Percentiles rank a stretch among this genome's conserved stretches.
These are phyloP conservation scores for Phytophthora hibernalis DNA, from an alignment of 352 stramenopile species.

Conservation along the genomic window DNA sequence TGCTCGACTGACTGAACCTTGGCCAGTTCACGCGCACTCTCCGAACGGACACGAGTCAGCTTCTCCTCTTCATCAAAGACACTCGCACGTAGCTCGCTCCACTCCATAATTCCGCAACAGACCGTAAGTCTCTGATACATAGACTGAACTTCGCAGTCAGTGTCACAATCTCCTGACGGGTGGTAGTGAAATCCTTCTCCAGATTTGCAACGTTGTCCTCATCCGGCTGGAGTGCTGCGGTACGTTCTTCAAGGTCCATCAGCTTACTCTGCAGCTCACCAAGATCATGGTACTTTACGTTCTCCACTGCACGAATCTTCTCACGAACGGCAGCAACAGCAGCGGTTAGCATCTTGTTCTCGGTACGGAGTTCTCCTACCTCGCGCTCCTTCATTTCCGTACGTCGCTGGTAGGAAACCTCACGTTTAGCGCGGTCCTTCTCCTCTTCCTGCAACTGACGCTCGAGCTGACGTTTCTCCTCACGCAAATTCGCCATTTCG, in stretches of 20 bases:
- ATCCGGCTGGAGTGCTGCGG: constrained; percentile 41
- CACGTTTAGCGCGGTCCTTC: constrained; percentile 48
- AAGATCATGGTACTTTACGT: constrained; percentile 49
- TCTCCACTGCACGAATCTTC: constrained; percentile 56
- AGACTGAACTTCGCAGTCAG: constrained; percentile 55
- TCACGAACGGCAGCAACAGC: constrained; percentile 47
- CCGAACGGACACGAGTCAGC: constrained; percentile 39
- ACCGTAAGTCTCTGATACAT: constrained; percentile 62
- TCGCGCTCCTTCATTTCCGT: constrained; percentile 56
- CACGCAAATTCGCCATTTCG: constrained; percentile 48
- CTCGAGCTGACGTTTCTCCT: constrained; percentile 53
- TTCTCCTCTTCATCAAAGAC: constrained; percentile 57
- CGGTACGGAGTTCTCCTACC: constrained; percentile 45
- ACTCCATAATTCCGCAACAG: constrained; percentile 67
- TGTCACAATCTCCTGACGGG: constrained; percentile 53
- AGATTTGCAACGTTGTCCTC: constrained; percentile 36
- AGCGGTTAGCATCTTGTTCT: constrained; percentile 48
- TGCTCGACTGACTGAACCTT: constrained; percentile 58
- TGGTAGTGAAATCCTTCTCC: constrained; percentile 53
- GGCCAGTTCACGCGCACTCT: constrained; percentile 43
- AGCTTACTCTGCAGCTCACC: constrained; percentile 43
- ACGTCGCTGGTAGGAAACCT: constrained; percentile 48
- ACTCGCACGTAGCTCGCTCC: constrained; percentile 56
- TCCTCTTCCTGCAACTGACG: constrained; percentile 42
- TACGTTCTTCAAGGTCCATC: constrained; percentile 49